Evolutionary conservation across 768 basidiomycete genomes (phyloP).

Genomic region (Ramaria rubella): DNA sequence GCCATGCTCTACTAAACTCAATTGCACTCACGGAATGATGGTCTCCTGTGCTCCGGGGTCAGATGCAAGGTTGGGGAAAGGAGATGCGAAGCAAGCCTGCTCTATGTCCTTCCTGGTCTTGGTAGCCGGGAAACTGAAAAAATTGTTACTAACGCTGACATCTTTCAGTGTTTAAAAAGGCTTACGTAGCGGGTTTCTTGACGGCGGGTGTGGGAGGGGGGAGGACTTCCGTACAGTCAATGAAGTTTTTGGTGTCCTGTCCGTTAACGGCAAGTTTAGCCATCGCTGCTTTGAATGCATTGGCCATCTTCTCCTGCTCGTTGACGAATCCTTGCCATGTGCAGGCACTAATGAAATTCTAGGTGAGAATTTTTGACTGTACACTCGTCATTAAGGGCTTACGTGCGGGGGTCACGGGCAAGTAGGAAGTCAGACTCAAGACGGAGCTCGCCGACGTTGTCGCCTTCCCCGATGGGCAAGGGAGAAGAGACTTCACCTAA

Average conservation of each 20-base stretch:
- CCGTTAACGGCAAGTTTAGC: slow-evolving; percentile 27
- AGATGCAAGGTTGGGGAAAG: slow-evolving; percentile 10
- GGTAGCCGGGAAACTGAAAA: slow-evolving; percentile 18
- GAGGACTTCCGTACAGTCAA: slow-evolving; percentile 26
- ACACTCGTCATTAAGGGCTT: neutral
- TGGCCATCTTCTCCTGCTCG: slow-evolving; percentile 22
- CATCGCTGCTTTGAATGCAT: slow-evolving; percentile 27
- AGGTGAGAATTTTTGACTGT: neutral
- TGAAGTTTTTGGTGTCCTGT: slow-evolving; percentile 18
- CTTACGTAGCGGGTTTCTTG: slow-evolving; percentile 5
- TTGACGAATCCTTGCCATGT: slow-evolving; percentile 25
- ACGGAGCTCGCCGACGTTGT: slow-evolving; percentile 20
- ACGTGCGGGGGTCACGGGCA: slow-evolving; percentile 23
- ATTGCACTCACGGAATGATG: neutral
- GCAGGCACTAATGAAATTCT: too few relatives aligned
- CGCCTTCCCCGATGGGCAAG: neutral
- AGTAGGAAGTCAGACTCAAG: slow-evolving; percentile 21
- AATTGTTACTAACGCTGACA: neutral
- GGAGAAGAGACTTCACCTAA: slow-evolving; percentile 1
- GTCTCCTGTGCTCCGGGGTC: slow-evolving; percentile 2
- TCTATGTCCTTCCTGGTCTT: slow-evolving; percentile 21
- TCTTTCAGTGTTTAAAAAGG: neutral
- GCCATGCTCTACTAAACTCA: neutral
- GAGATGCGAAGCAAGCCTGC: slow-evolving; percentile 9
- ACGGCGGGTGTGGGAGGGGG: slow-evolving; percentile 12